Conservation (phyloP, 2,329 filamentous ascomycete genomes). For the Monosporascus sp. region DNA sequence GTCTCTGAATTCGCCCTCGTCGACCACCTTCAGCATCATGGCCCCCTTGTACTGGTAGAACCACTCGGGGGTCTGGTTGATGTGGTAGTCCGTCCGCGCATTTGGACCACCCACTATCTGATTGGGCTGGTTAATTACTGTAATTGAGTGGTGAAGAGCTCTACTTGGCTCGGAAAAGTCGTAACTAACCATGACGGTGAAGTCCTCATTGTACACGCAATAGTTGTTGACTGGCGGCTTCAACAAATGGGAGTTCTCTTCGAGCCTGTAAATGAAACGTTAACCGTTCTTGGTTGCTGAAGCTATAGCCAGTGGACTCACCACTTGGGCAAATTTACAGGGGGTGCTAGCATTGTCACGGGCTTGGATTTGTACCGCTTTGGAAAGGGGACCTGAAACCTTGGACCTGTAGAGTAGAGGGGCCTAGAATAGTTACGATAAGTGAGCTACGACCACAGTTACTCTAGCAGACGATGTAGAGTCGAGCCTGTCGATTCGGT, state of each 20-base stretch:
- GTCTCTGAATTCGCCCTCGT: conserved; percentile 68
- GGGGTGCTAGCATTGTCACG: conserved; percentile 41
- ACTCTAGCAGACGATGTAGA: too few species aligned
- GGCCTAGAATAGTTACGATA: too few species aligned
- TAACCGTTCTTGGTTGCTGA: not conserved
- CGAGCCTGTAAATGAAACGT: conserved; percentile 57
- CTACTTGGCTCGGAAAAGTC: not conserved
- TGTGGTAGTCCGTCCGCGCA: conserved; percentile 94
- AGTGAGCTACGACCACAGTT: too few species aligned
- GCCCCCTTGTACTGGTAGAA: conserved; percentile 95
- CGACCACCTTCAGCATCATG: conserved; percentile 91
- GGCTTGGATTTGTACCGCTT: not conserved
- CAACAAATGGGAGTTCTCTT: conserved; percentile 85
- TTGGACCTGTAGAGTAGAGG: conserved; percentile 1
- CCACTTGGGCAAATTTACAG: conserved; percentile 56
- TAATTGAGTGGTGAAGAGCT: conserved; percentile 1
- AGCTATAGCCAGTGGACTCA: conserved; percentile 27
- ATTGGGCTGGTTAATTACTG: not conserved
- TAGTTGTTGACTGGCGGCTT: conserved; percentile 96
- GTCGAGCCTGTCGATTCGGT: too few species aligned
- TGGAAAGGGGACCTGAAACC: conserved; percentile 2
- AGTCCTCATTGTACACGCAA: conserved; percentile 83
- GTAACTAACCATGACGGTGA: conserved; percentile 69
- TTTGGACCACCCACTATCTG: conserved; percentile 94
- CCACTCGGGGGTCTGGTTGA: conserved; percentile 94